Conservation (phyloP, 441 rosid species). For the Biscutella auriculata region DNA sequence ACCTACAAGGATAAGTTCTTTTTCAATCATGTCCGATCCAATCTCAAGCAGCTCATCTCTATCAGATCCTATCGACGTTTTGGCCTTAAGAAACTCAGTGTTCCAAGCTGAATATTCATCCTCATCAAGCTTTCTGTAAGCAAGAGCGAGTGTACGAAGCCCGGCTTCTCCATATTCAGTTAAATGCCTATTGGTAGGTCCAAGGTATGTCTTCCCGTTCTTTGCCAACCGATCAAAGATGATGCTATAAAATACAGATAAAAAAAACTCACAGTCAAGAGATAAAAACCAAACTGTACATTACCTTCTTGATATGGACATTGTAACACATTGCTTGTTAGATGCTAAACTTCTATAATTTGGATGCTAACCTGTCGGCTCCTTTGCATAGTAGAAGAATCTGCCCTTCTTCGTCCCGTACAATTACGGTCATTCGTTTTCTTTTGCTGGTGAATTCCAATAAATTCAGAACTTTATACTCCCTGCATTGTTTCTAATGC, state of each 20-base stretch:
- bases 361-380: constrained; percentile 97
- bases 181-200: constrained; percentile 59
- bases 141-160: constrained; percentile 77
- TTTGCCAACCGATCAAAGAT: constrained; percentile 83
- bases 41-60: constrained; percentile 73
- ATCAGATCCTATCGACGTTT: constrained; percentile 63
- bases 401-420: constrained; percentile 66
- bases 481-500: constrained; percentile 43
- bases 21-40: constrained; percentile 77
- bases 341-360: too few relatives aligned
- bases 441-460: constrained; percentile 96
- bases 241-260: too few relatives aligned
- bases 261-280: too few relatives aligned
- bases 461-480: constrained; percentile 77
- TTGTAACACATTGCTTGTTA: neutral
- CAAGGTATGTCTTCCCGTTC: constrained; percentile 61
- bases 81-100: constrained; percentile 70
- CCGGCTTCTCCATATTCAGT: constrained; percentile 95
- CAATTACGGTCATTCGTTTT: constrained; percentile 87
- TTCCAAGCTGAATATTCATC: constrained; percentile 75
- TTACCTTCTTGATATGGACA: neutral
- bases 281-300: too few relatives aligned
- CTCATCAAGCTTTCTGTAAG: constrained; percentile 68
- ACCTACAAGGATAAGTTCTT: constrained; percentile 80
- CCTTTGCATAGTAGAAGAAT: constrained; percentile 89